Base-by-base conservation (phyloP, 495 filamentous ascomycete genomes). In the Podospora pseudoanserina region DNA sequence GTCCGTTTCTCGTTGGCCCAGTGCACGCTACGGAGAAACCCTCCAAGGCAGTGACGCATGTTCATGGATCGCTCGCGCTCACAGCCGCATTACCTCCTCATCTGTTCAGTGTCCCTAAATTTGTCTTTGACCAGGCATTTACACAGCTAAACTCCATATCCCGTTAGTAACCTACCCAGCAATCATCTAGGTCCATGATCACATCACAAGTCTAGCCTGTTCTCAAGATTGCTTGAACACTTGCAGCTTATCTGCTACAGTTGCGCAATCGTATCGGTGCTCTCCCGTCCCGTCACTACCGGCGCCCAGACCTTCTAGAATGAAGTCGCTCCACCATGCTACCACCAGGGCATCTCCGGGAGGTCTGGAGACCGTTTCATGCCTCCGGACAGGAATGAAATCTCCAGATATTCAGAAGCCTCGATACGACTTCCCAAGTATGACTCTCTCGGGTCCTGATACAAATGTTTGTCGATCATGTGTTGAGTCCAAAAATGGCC, bases 21-120 rank as follows among this genome's bases (percentile, higher is more conserved):
- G 39, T 49, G 39, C 39, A 49, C 39, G 39, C 39, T 49, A 49
- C 39, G 39, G 39, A 49, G 39, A 49, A 49, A 49, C 7, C 39
- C 55, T 15, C n/a, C 55, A 58, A 19, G n/a, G 55, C 55, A 58
- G 55, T 58, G 55, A 58, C 55, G 55, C 65, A 49, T 23, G 1
- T 23, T 23, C 23, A 23, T 23, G 1, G 23, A 23, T 58, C 39
- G 9, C 39, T 49, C 66, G 61, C 53, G 49, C 7, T 57, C 66
- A 67, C 60, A 63, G 66, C 66, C 66, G 66, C 66, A n/a, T 28
- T 28, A 23, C n/a, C 13, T 32, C n/a, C 15, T 6, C 30, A 32
- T 28, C n/a, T 26, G 27, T 26, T 26, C 55, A 58, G n/a, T n/a
- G 23, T 58, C 55, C 55, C 55, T 67, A 62, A 62, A 55, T 56